Evolutionary conservation across 768 basidiomycete species (phyloP).

Genomic region (Favolaschia claudopus): DNA sequence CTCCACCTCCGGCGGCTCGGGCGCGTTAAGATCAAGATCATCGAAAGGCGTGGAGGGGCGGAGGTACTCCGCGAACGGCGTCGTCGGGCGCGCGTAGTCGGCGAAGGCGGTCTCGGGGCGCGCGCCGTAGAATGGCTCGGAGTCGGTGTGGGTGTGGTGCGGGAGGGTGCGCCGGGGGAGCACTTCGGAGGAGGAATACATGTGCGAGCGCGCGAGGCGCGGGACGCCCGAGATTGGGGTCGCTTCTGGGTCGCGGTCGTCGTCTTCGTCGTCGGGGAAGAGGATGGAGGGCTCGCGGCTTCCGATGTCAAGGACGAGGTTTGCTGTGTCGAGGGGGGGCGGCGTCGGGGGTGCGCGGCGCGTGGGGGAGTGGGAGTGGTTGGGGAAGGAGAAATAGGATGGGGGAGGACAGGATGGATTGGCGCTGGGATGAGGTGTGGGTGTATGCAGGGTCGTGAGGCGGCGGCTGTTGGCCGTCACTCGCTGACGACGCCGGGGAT

Average conservation of each 20-base stretch:
- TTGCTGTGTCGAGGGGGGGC: background rate
- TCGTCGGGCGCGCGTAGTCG: background rate
- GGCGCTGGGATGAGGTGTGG: constrained; percentile 1
- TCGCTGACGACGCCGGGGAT: background rate
- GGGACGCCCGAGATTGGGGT: constrained; percentile 11
- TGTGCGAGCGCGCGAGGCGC: background rate
- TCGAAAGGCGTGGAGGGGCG: background rate
- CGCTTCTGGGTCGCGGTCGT: background rate
- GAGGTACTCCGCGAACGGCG: background rate
- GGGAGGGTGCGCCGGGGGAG: constrained; percentile 8
- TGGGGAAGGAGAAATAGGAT: constrained; percentile 16
- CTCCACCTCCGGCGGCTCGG: background rate
- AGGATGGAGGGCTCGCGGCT: background rate
- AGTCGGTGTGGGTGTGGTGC: background rate
- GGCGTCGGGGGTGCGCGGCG: background rate
- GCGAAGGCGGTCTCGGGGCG: background rate
- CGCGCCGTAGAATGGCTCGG: background rate
- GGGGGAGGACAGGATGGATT: constrained; percentile 1
- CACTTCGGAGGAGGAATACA: constrained; percentile 2
- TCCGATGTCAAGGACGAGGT: constrained; percentile 15
- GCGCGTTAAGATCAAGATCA: background rate
- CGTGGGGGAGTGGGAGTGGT: background rate
- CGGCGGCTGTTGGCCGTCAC: background rate
- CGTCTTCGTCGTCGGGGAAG: constrained; percentile 4
- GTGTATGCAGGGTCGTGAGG: background rate